These are phyloP conservation scores for Alnus glutinosa DNA, from an alignment of 306 rosid species.

Conservation along the genomic window DNA sequence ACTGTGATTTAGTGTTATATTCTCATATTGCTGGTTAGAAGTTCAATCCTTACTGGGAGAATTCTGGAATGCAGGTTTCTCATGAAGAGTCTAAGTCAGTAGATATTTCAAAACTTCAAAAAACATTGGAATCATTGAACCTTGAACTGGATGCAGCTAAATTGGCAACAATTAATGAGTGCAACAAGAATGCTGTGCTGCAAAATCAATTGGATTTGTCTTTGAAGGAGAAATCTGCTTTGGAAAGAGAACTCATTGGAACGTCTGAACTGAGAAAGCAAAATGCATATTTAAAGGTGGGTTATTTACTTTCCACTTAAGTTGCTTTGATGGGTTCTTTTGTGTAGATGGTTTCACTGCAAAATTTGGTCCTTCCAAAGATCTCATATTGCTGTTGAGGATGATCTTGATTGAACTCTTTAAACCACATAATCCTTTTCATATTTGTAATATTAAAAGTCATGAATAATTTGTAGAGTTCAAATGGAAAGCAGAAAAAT, in stretches of 20 bases:
- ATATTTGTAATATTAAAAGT: neutral
- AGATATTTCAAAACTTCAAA: constrained; percentile 73
- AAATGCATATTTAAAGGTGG: constrained; percentile 72
- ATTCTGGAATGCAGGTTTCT: constrained; percentile 66
- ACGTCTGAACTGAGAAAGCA: constrained; percentile 76
- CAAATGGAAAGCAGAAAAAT: neutral
- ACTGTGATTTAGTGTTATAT: constrained; percentile 6
- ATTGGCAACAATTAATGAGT: constrained; percentile 84
- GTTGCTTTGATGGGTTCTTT: constrained; percentile 12
- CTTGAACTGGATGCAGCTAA: constrained; percentile 91
- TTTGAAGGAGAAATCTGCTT: constrained; percentile 67
- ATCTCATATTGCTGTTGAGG: neutral
- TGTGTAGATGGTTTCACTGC: neutral
- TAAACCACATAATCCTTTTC: neutral
- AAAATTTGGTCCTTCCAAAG: neutral
- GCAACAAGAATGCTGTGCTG: constrained; percentile 88
- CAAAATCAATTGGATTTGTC: constrained; percentile 83
- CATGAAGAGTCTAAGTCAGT: constrained; percentile 78
- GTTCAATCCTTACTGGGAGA: constrained; percentile 17
- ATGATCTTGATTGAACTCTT: neutral
- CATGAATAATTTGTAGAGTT: neutral
- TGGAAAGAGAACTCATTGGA: constrained; percentile 69
- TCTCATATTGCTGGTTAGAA: constrained; percentile 13
- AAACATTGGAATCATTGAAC: constrained; percentile 67
- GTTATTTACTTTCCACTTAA: constrained; percentile 15